phyloP scores from a whole-genome alignment of 1,284 basidiomycete species.

The Erythrobasidium hasegawianum region DNA sequence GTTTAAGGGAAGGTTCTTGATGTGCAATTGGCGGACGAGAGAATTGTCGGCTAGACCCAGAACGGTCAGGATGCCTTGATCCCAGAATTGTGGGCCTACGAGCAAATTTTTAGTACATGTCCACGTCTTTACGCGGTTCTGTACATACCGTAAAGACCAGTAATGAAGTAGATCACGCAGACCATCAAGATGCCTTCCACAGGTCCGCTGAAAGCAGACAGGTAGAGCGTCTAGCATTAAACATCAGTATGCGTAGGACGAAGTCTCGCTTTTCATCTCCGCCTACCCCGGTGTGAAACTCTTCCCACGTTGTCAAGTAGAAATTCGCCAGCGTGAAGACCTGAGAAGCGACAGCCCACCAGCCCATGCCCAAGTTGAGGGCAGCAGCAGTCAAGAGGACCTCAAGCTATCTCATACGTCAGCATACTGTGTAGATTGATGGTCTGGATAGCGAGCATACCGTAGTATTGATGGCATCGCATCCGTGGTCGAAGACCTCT shows the following conservation, averaged over 20 bases:
- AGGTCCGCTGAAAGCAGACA: slow-evolving; percentile 91
- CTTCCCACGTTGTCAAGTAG: slow-evolving; percentile 94
- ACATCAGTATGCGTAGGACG: background rate
- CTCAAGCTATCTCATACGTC: slow-evolving; percentile 76
- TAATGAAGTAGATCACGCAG: slow-evolving; percentile 69
- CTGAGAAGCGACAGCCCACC: slow-evolving; percentile 93
- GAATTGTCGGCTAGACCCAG: slow-evolving; percentile 59
- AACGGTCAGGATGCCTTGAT: slow-evolving; percentile 64
- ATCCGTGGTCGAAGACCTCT: slow-evolving; percentile 95
- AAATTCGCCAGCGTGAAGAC: slow-evolving; percentile 86
- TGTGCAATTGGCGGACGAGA: slow-evolving; percentile 50
- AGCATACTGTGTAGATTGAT: too few relatives aligned
- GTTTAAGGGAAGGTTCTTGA: slow-evolving; percentile 67
- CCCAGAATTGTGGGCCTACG: slow-evolving; percentile 70
- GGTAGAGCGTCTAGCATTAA: slow-evolving; percentile 67
- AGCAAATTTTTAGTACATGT: too few relatives aligned
- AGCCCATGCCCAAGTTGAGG: slow-evolving; percentile 83
- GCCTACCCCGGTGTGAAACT: slow-evolving; percentile 88
- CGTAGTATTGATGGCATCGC: slow-evolving; percentile 90
- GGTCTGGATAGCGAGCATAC: too few relatives aligned
- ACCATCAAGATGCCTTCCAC: slow-evolving; percentile 95
- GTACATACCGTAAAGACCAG: slow-evolving; percentile 64
- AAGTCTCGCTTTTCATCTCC: too few relatives aligned
- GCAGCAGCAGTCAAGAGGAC: slow-evolving; percentile 76
- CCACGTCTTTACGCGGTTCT: too few relatives aligned